These are phyloP conservation scores for Phlebiopsis gigantea DNA, from an alignment of 768 basidiomycete genomes.

Conservation along the genomic window DNA sequence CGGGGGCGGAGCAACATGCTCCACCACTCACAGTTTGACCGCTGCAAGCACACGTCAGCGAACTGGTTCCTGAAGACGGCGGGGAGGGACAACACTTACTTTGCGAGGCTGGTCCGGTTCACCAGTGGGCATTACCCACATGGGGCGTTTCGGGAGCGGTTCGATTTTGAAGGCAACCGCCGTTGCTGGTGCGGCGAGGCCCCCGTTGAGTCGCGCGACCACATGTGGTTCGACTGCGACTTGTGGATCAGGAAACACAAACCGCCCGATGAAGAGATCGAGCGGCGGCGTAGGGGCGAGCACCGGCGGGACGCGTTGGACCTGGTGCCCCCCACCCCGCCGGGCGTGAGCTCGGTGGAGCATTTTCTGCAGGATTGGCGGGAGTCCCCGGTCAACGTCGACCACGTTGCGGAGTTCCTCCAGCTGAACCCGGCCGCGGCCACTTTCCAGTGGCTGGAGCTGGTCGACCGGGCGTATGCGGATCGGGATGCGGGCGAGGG, in stretches of 20 bases:
- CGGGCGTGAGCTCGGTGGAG: not conserved
- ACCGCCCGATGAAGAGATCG: not conserved
- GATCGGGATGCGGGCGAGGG: not conserved
- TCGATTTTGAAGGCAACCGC: conserved; percentile 1
- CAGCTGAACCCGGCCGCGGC: conserved; percentile 1
- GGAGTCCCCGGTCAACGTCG: not conserved
- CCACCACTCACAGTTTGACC: not conserved
- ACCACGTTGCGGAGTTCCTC: conserved; percentile 3
- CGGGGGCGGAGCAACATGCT: not conserved
- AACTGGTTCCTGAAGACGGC: conserved; percentile 2
- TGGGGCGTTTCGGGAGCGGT: conserved; percentile 4
- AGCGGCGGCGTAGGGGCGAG: not conserved
- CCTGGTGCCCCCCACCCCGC: not conserved
- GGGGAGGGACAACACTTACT: not conserved
- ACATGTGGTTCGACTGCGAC: conserved; percentile 12
- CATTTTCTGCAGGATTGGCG: conserved; percentile 1
- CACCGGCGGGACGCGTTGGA: not conserved
- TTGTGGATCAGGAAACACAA: conserved; percentile 6
- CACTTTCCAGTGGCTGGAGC: conserved; percentile 5
- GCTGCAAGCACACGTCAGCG: not conserved
- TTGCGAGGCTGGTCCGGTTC: conserved; percentile 3
- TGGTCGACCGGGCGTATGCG: not conserved
- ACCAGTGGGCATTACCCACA: conserved; percentile 8
- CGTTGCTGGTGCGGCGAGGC: conserved; percentile 3
- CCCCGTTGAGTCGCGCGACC: not conserved